These are phyloP conservation scores for Trichophyton schoenleinii DNA, from an alignment of 2,329 filamentous ascomycete species.

Conservation along the genomic window DNA sequence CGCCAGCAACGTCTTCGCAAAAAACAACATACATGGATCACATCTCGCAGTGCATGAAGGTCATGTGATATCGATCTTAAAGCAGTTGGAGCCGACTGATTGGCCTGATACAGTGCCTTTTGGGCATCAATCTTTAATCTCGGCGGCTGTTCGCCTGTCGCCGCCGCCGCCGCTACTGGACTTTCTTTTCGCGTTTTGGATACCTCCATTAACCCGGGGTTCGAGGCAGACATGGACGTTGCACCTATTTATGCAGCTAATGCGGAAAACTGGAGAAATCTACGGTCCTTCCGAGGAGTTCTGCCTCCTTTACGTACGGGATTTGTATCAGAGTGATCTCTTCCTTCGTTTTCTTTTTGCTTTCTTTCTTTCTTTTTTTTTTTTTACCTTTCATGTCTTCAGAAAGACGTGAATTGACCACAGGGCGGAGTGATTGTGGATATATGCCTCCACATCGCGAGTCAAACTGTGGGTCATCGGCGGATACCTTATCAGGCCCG, in stretches of 20 bases:
- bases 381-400: neutral
- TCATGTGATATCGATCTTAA: conserved; percentile 7
- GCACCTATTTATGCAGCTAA: neutral
- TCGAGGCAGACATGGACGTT: neutral
- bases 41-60: conserved; percentile 9
- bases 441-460: neutral
- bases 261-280: neutral
- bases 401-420: neutral
- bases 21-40: neutral
- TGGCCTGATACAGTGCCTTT: neutral
- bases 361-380: neutral
- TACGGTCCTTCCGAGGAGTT: neutral
- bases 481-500: neutral
- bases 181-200: neutral
- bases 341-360: no score
- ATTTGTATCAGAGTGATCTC: no score
- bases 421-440: neutral
- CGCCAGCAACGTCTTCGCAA: neutral
- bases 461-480: neutral
- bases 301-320: neutral
- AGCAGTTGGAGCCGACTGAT: neutral
- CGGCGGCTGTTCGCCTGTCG: neutral
- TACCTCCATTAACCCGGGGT: neutral
- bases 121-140: neutral
- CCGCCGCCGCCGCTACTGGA: no score